Percentiles rank a stretch among this genome's conserved stretches.
phyloP scores from a whole-genome alignment of 805 yeast species.

The Candida ipomoeae region DNA sequence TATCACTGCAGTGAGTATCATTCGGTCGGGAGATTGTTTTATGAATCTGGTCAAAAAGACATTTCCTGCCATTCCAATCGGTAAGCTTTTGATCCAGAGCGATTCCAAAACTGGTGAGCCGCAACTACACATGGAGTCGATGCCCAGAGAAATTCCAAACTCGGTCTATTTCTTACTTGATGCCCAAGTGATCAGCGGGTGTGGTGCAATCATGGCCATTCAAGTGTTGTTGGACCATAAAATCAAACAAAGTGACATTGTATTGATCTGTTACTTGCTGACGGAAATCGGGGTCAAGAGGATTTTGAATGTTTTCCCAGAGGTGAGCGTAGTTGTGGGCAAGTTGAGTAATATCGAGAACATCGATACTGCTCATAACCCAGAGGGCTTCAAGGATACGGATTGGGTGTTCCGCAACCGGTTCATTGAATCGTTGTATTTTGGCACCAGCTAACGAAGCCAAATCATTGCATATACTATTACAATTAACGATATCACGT shows the following conservation, averaged over 20 bases:
- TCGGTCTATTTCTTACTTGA: constrained; percentile 67
- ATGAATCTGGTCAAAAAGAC: constrained; percentile 72
- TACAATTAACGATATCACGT: not conserved
- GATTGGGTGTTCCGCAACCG: constrained; percentile 63
- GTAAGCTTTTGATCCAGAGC: constrained; percentile 82
- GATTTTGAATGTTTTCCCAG: constrained; percentile 67
- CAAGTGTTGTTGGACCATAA: constrained; percentile 83
- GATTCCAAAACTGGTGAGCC: constrained; percentile 93
- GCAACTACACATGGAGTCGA: constrained; percentile 72
- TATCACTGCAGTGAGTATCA: constrained; percentile 70
- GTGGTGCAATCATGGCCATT: constrained; percentile 91
- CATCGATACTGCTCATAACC: constrained; percentile 23
- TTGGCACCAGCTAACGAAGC: constrained; percentile 50
- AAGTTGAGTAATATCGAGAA: constrained; percentile 45
- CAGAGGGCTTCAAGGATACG: constrained; percentile 41
- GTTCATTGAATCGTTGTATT: constrained; percentile 72
- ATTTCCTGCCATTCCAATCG: constrained; percentile 73
- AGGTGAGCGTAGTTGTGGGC: constrained; percentile 67
- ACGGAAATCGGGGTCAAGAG: constrained; percentile 75
- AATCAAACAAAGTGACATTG: constrained; percentile 55
- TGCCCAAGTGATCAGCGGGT: constrained; percentile 87
- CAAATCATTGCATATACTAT: not conserved
- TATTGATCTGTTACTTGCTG: constrained; percentile 67
- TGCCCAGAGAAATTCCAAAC: constrained; percentile 45
- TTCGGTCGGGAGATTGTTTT: constrained; percentile 92